Evolutionary conservation across 768 basidiomycete species (phyloP).

Genomic region (Mycena sanguinolenta): DNA sequence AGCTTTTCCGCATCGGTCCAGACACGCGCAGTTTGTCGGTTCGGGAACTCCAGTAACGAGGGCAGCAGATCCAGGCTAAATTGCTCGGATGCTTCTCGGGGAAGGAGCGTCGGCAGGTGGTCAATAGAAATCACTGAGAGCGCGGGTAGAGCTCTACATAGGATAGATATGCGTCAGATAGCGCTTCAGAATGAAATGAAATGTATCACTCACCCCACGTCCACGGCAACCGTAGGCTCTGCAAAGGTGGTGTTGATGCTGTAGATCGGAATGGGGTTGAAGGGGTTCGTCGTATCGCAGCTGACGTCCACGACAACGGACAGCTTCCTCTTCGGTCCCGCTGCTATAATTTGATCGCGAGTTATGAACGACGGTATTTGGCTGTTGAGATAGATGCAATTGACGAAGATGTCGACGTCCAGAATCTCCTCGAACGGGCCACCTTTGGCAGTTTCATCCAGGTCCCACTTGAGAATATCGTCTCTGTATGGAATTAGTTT

Average conservation of each 20-base stretch:
- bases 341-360: constrained; percentile 74
- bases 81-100: constrained; percentile 96
- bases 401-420: constrained; percentile 97
- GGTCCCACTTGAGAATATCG: constrained; percentile 97
- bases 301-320: constrained; percentile 95
- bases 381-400: constrained; percentile 97
- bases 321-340: constrained; percentile 76
- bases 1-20: constrained; percentile 92
- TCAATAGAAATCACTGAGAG: constrained; percentile 95
- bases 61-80: constrained; percentile 73
- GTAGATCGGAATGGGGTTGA: constrained; percentile 98
- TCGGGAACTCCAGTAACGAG: constrained; percentile 69
- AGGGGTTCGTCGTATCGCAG: constrained; percentile 98
- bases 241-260: constrained; percentile 93
- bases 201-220: constrained; percentile 72
- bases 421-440: constrained; percentile 97
- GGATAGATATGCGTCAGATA: constrained; percentile 33
- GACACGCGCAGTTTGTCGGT: constrained; percentile 74
- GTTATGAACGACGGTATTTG: constrained; percentile 88
- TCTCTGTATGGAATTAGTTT: constrained; percentile 63
- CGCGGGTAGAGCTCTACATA: constrained; percentile 66
- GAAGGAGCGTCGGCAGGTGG: constrained; percentile 94
- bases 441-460: constrained; percentile 96
- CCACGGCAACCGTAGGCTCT: constrained; percentile 90
- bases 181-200: constrained; percentile 30